These are phyloP conservation scores for Jaminaea rosea DNA, from an alignment of 1,284 basidiomycete species.

Conservation along the genomic window DNA sequence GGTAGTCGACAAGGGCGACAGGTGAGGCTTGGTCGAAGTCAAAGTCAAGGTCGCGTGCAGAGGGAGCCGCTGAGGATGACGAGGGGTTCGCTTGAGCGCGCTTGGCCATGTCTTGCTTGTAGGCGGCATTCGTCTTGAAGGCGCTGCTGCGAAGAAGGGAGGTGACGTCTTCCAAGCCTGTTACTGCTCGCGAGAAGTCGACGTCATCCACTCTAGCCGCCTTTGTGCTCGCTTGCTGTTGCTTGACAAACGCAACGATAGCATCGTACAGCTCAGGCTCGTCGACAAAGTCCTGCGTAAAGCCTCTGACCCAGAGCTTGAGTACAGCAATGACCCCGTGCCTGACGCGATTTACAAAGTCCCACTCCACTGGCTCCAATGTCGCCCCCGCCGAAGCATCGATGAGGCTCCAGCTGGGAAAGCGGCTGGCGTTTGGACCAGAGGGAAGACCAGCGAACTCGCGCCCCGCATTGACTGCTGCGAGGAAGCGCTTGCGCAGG, in stretches of 20 bases:
- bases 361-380: slow-evolving; percentile 34
- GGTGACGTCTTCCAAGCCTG: slow-evolving; percentile 19
- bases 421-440: slow-evolving; percentile 29
- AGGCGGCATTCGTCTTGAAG: slow-evolving; percentile 25
- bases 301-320: slow-evolving; percentile 32
- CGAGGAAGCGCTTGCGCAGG: slow-evolving; percentile 32
- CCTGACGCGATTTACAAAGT: slow-evolving; percentile 30
- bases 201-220: slow-evolving; percentile 11
- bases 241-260: slow-evolving; percentile 19
- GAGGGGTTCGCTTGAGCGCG: background rate
- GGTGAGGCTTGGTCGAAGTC: slow-evolving; percentile 27
- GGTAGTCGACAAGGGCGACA: slow-evolving; percentile 31
- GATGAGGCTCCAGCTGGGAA: slow-evolving; percentile 35
- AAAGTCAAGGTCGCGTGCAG: slow-evolving; percentile 5
- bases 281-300: slow-evolving; percentile 39
- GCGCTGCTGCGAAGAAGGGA: slow-evolving; percentile 17
- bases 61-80: background rate
- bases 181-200: slow-evolving; percentile 21
- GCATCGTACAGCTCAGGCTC: slow-evolving; percentile 29
- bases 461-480: slow-evolving; percentile 35
- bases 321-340: slow-evolving; percentile 29
- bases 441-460: slow-evolving; percentile 29
- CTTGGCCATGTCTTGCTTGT: background rate
- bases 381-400: slow-evolving; percentile 12
- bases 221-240: background rate